phyloP scores from a whole-genome alignment of 768 basidiomycete species.

The Lentinula boryana region DNA sequence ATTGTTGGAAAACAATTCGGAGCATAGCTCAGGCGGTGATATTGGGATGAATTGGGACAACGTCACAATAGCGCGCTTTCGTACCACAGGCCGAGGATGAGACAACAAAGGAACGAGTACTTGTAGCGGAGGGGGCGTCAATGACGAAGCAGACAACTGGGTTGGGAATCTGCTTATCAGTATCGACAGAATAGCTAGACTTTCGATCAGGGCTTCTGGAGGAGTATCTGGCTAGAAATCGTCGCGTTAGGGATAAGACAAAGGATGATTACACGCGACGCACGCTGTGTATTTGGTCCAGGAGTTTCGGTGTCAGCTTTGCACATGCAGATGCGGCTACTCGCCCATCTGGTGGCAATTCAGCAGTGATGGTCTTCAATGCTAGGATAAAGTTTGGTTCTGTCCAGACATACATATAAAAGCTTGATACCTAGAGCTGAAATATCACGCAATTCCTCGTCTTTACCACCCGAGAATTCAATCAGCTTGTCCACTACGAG shows the following conservation, averaged over 20 bases:
- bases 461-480: conserved; percentile 76
- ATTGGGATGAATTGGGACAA: conserved; percentile 79
- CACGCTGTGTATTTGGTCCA: conserved; percentile 76
- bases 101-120: conserved; percentile 68
- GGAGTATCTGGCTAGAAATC: conserved; percentile 51
- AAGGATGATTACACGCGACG: conserved; percentile 16
- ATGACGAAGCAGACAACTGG: conserved; percentile 47
- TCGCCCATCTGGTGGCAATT: conserved; percentile 78
- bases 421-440: conserved; percentile 72
- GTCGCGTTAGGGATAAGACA: conserved; percentile 1
- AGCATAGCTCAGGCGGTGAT: conserved; percentile 57
- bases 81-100: conserved; percentile 78
- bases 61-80: conserved; percentile 88
- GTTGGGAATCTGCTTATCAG: conserved; percentile 80
- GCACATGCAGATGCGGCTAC: conserved; percentile 76
- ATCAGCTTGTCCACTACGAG: conserved; percentile 87
- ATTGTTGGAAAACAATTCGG: conserved; percentile 49
- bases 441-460: conserved; percentile 93
- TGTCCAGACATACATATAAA: neutral
- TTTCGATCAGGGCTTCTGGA: conserved; percentile 79
- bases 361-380: conserved; percentile 90
- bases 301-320: conserved; percentile 78
- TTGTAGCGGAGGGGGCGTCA: conserved; percentile 54
- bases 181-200: conserved; percentile 80
- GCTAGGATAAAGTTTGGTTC: conserved; percentile 37